Evolutionary conservation across 2,329 filamentous ascomycete species (phyloP).

Genomic region (Ophiostoma australiae): DNA sequence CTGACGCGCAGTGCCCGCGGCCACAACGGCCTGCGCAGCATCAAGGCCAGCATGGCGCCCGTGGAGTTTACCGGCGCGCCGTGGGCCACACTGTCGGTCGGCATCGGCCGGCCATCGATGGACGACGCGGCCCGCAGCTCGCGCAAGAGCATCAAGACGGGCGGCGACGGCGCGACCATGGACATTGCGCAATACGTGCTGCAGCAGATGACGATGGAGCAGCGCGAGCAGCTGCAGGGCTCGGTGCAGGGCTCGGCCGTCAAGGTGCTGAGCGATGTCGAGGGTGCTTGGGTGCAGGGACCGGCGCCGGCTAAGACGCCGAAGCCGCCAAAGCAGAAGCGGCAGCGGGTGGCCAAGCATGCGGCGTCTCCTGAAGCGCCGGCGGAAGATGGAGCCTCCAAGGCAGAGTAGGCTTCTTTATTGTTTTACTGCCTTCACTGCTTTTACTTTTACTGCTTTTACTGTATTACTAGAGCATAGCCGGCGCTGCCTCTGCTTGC

Average conservation of each 20-base stretch:
- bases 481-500: constrained; percentile 25
- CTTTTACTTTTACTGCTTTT: neutral
- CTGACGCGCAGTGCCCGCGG: constrained; percentile 62
- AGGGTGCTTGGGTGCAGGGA: neutral
- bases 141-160: neutral
- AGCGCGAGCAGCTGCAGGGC: constrained; percentile 36
- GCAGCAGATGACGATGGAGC: constrained; percentile 53
- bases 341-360: constrained; percentile 3
- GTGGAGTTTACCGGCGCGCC: constrained; percentile 40
- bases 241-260: constrained; percentile 34
- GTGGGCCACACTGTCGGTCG: constrained; percentile 65
- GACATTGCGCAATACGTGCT: constrained; percentile 73
- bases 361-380: neutral
- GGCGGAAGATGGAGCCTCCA: neutral
- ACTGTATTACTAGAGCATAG: neutral
- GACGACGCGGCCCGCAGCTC: constrained; percentile 37
- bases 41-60: constrained; percentile 47
- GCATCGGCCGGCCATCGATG: constrained; percentile 70
- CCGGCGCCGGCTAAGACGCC: neutral
- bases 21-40: constrained; percentile 70
- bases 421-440: neutral
- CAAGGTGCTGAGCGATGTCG: neutral
- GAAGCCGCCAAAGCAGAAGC: constrained; percentile 13
- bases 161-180: neutral
- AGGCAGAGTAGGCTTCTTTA: neutral